Conservation (phyloP, 306 rosid genomes). For the Hippophae gyantsensis region DNA sequence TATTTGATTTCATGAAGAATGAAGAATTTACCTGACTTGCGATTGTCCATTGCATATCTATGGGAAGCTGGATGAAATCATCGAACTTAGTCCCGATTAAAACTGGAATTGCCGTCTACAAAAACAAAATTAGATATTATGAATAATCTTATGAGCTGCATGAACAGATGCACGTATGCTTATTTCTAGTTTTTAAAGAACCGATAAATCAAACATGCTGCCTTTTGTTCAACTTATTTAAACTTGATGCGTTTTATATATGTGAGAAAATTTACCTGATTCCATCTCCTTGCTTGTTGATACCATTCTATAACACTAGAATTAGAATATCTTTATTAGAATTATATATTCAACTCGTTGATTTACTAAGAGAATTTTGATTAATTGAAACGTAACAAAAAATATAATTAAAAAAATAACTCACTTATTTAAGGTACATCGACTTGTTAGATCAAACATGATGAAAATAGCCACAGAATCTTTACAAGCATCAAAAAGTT, state of each 20-base stretch:
- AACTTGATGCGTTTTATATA: not conserved
- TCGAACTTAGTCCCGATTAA: conserved; percentile 90
- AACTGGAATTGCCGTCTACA: conserved; percentile 81
- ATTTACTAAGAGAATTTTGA: not conserved
- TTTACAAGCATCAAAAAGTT: conserved; percentile 62
- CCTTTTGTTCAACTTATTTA: not conserved
- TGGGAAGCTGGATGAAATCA: conserved; percentile 92
- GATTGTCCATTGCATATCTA: conserved; percentile 93
- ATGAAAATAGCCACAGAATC: conserved; percentile 82
- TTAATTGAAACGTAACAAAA: not conserved
- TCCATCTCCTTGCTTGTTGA: conserved; percentile 75
- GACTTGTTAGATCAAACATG: conserved; percentile 97
- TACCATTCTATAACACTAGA: conserved; percentile 67
- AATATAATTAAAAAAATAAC: not conserved
- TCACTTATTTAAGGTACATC: conserved; percentile 78
- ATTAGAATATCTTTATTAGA: conserved; percentile 12
- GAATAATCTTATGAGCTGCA: not conserved
- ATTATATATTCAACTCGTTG: not conserved
- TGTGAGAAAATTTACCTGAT: conserved; percentile 42
- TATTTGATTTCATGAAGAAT: not conserved
- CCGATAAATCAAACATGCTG: too few relatives aligned
- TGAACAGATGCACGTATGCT: not conserved
- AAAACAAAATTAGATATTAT: conserved; percentile 8
- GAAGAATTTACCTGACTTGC: conserved; percentile 61
- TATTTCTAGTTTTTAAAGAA: too few relatives aligned